These are phyloP conservation scores for Coelastrella sp. DNA, from an alignment of 139 green algal species.

Conservation along the genomic window DNA sequence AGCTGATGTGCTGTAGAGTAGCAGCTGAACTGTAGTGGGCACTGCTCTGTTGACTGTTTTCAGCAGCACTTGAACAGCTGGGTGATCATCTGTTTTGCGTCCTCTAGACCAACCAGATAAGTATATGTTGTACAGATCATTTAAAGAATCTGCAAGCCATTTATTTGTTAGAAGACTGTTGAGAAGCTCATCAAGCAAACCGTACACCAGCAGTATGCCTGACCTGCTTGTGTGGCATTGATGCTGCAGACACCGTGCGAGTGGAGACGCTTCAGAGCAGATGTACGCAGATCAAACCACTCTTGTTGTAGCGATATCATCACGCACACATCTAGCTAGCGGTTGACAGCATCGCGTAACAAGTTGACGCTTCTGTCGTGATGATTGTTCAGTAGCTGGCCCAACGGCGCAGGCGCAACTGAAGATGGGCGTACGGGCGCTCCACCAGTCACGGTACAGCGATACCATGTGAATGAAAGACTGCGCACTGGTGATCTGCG, in stretches of 20 bases:
- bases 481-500: neutral
- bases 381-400: neutral
- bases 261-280: neutral
- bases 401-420: too few relatives aligned
- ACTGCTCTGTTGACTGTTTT: neutral
- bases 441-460: neutral
- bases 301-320: neutral
- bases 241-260: neutral
- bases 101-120: too few relatives aligned
- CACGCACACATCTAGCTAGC: neutral
- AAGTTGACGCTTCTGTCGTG: neutral
- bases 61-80: too few relatives aligned
- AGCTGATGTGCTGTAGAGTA: too few relatives aligned
- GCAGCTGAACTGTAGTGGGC: neutral
- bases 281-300: slow-evolving; percentile 21
- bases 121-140: neutral
- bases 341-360: neutral
- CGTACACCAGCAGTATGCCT: neutral
- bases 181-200: neutral
- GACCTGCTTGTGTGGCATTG: neutral
- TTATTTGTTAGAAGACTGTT: neutral
- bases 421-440: too few relatives aligned
- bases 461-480: neutral
- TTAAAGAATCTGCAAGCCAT: neutral
- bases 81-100: too few relatives aligned